A percentile compares a stretch with the other conserved stretches of the same genome.
These are phyloP conservation scores for Trichosporon sp. DNA, from an alignment of 1,284 basidiomycete species.

Conservation along the genomic window DNA sequence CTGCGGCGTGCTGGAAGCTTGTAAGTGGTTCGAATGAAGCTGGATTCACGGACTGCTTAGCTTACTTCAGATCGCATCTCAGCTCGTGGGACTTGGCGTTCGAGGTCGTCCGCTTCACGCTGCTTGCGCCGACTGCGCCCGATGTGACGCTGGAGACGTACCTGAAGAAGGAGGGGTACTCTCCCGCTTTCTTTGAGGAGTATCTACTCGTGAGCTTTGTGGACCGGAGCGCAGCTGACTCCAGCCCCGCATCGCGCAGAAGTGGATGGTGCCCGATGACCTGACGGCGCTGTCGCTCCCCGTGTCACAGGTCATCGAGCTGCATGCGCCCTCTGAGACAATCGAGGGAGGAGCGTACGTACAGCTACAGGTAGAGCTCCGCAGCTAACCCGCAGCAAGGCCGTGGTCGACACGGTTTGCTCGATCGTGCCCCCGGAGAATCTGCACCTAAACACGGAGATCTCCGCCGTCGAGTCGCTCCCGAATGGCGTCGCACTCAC, in stretches of 20 bases:
- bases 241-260: constrained; percentile 28
- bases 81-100: constrained; percentile 75
- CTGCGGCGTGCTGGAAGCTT: neutral
- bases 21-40: neutral
- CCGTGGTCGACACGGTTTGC: constrained; percentile 70
- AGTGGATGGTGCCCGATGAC: constrained; percentile 28
- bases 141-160: constrained; percentile 71
- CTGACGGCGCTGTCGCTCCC: constrained; percentile 26
- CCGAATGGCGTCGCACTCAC: constrained; percentile 44
- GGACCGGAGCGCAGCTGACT: neutral
- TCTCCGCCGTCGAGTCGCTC: constrained; percentile 53
- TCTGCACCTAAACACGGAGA: constrained; percentile 66
- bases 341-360: constrained; percentile 66
- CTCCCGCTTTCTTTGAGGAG: constrained; percentile 70
- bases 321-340: constrained; percentile 41
- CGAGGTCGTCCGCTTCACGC: constrained; percentile 76
- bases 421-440: constrained; percentile 62
- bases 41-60: neutral
- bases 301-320: constrained; percentile 20
- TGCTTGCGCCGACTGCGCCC: constrained; percentile 37
- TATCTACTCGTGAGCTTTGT: constrained; percentile 69
- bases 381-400: constrained; percentile 53
- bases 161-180: constrained; percentile 68
- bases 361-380: constrained; percentile 47
- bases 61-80: constrained; percentile 60